Base-by-base conservation (phyloP, 371 early-diverging fungal genomes). In the Blastocladiella emersonii region DNA sequence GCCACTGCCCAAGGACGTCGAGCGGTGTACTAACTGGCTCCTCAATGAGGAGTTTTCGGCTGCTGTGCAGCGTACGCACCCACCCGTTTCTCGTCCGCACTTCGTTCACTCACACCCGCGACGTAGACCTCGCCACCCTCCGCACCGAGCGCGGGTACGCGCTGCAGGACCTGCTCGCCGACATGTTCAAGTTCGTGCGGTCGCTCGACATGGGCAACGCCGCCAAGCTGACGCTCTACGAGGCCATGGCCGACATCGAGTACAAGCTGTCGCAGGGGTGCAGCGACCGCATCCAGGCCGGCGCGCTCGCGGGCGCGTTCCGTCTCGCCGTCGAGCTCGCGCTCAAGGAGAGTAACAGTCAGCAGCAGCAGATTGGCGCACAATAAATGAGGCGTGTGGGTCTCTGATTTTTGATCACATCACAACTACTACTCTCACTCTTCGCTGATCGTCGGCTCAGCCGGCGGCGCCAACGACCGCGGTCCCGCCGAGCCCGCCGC, bases 161-260 rank as follows among this genome's bases (percentile, higher is more conserved):
- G 6, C 71, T 97, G 35, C 81, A 84, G 60, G 98, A 95, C 66
- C 90, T 97, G 55, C 72, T 95, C 44, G 78, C 81, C 0, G 89
- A 89, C 63, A 71, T 95, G 2, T 81, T 83, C 63, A 74, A 77
- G 25, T 80, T 76, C 44, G 67, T 90, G 8, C 69, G 76, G 21
- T 64, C 64, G 12, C 76, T 90, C 32, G 88, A 90, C 5, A 75
- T 91, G 57, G 90, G 91, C 15, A 34, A 81, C 0, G 68, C 77
- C 45, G 79, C 82, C 10, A 75, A 87, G 13, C 74, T 86, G 5
- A 77, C 78, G 64, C 59, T 95, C 51, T 67, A 91, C 15, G 85
- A 88, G 62, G 81, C 86, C 57, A 62, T 97, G 66, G 90, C 93
- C 1, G 88, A 91, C 39, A 85, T 95, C 23, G 98, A 97, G 86